phyloP scores from a whole-genome alignment of 768 basidiomycete species.

The Agaricus bisporus region DNA sequence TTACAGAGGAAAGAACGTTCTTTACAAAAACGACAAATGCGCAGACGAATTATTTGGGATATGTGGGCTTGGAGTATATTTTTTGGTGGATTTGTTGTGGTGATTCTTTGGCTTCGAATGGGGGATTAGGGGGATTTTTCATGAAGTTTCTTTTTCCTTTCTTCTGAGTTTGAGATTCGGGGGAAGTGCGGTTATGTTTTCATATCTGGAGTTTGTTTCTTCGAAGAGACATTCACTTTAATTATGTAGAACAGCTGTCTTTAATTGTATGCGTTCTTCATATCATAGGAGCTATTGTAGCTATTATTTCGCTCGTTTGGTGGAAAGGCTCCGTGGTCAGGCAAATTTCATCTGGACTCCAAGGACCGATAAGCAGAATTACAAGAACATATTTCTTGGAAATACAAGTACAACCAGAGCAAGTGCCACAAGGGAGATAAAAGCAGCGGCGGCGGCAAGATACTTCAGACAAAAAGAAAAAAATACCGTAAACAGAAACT shows the following conservation, averaged over 20 bases:
- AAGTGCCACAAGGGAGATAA: no score
- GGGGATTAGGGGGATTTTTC: not conserved
- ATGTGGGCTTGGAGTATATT: conserved; percentile 58
- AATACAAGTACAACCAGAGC: no score
- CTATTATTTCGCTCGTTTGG: not conserved
- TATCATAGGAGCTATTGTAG: not conserved
- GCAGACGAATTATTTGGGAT: conserved; percentile 76
- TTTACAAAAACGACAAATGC: conserved; percentile 68
- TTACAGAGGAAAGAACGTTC: conserved; percentile 82
- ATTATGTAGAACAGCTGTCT: not conserved
- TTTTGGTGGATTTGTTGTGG: conserved; percentile 3
- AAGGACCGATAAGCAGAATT: no score
- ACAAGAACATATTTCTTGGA: no score
- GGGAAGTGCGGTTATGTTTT: no score
- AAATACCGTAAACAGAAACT: not conserved
- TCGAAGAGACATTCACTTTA: not conserved
- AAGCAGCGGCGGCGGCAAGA: no score
- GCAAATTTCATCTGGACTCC: no score
- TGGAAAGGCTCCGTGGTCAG: not conserved
- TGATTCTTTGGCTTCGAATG: not conserved
- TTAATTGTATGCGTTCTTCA: not conserved
- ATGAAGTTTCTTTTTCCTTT: not conserved
- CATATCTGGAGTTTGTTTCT: no score
- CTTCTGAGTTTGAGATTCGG: no score
- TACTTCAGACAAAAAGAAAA: not conserved